phyloP scores from a whole-genome alignment of 2,329 filamentous ascomycete species.

The Onygena corvina region DNA sequence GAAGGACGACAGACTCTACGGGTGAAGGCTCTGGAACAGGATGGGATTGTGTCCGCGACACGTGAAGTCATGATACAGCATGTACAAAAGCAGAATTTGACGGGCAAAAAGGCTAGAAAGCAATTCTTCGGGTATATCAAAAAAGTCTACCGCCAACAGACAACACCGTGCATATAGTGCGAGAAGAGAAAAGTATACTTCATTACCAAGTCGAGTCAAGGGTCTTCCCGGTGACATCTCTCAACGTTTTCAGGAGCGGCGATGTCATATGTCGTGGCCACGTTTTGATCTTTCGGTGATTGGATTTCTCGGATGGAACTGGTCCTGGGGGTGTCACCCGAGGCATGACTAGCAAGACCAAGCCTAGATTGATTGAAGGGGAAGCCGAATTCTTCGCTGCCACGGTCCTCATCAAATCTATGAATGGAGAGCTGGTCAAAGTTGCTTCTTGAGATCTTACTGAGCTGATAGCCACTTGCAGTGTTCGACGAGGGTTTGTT shows the following conservation, averaged over 20 bases:
- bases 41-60: too few relatives aligned
- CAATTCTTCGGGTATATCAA: too few relatives aligned
- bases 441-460: constrained; percentile 2
- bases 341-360: not conserved
- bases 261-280: not conserved
- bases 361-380: not conserved
- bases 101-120: too few relatives aligned
- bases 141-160: too few relatives aligned
- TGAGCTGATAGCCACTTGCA: constrained; percentile 8
- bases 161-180: not conserved
- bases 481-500: not conserved
- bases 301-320: not conserved
- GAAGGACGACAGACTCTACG: too few relatives aligned
- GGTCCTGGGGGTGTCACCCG: not conserved
- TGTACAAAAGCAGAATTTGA: too few relatives aligned
- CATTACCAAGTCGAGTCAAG: not conserved
- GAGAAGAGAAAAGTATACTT: not conserved
- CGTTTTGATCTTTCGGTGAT: not conserved
- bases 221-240: not conserved
- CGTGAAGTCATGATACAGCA: too few relatives aligned
- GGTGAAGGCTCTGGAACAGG: too few relatives aligned
- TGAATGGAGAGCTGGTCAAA: constrained; percentile 9
- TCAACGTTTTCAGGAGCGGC: not conserved
- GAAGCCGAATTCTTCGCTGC: constrained; percentile 9
- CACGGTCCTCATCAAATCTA: not conserved